Percentiles rank a stretch among this genome's conserved stretches.
Evolutionary conservation across 2,329 filamentous ascomycete genomes (phyloP).

Genomic region (Hypoxylon sp.): DNA sequence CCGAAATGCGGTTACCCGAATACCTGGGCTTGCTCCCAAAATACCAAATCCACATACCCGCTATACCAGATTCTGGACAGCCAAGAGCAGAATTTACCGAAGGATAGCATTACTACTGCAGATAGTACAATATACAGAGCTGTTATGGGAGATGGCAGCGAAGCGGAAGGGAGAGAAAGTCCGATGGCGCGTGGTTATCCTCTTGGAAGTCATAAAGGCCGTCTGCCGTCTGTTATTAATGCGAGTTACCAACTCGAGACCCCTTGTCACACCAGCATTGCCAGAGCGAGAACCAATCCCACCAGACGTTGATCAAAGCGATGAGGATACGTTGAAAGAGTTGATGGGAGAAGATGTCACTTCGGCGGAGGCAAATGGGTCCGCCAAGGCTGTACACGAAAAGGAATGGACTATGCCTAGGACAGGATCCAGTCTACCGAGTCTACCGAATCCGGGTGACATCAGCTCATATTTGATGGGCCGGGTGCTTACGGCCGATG

Average conservation of each 20-base stretch:
- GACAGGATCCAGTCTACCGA: constrained; percentile 85
- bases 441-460: constrained; percentile 80
- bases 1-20: constrained; percentile 69
- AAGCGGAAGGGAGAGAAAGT: constrained; percentile 83
- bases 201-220: constrained; percentile 87
- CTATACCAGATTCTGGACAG: constrained; percentile 73
- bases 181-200: constrained; percentile 86
- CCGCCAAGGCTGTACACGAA: constrained; percentile 60
- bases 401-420: constrained; percentile 91
- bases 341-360: constrained; percentile 50
- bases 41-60: constrained; percentile 66
- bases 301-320: constrained; percentile 61
- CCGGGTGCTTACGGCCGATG: constrained; percentile 92
- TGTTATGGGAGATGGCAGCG: constrained; percentile 97
- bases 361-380: constrained; percentile 53
- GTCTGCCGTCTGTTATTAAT: constrained; percentile 82
- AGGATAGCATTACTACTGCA: constrained; percentile 84
- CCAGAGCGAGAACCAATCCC: constrained; percentile 84
- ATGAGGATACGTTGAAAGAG: constrained; percentile 53
- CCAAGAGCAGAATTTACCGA: constrained; percentile 74
- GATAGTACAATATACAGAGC: constrained; percentile 91
- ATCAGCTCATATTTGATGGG: constrained; percentile 88
- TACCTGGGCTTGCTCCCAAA: constrained; percentile 63
- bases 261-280: constrained; percentile 82
- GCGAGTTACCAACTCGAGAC: constrained; percentile 82